Evolutionary conservation across 2,329 filamentous ascomycete genomes (phyloP).

Genomic region (Clarireedia monteithiana): DNA sequence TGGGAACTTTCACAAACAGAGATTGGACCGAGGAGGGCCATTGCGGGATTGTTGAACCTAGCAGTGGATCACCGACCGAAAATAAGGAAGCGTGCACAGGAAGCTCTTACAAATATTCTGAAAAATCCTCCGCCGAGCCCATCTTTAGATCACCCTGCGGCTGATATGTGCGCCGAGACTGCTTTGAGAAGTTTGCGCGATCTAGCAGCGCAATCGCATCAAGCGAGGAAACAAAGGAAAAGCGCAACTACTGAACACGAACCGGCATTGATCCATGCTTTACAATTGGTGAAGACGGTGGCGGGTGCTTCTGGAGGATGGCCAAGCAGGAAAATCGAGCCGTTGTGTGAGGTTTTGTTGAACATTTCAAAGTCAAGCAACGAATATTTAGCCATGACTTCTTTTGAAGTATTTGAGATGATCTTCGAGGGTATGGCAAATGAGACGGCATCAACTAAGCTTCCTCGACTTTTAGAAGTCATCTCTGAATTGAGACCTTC

Average conservation of each 20-base stretch:
- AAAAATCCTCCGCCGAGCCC: conserved; percentile 83
- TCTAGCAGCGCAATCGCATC: conserved; percentile 54
- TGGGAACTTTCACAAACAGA: conserved; percentile 83
- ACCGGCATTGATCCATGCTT: conserved; percentile 78
- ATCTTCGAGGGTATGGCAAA: conserved; percentile 89
- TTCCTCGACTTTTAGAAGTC: conserved; percentile 81
- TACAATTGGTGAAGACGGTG: conserved; percentile 87
- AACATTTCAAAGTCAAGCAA: conserved; percentile 85
- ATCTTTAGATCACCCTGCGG: conserved; percentile 85
- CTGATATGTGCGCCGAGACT: conserved; percentile 92
- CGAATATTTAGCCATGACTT: conserved; percentile 92
- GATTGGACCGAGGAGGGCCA: conserved; percentile 77
- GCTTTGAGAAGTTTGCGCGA: conserved; percentile 74
- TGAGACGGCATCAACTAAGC: conserved; percentile 79
- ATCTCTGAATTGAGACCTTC: conserved; percentile 88
- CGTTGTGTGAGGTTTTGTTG: conserved; percentile 80
- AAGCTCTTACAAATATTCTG: conserved; percentile 76
- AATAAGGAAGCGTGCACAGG: conserved; percentile 86
- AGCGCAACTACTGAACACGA: conserved; percentile 55
- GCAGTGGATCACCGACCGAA: conserved; percentile 85
- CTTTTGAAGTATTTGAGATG: conserved; percentile 95
- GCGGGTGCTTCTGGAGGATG: conserved; percentile 83
- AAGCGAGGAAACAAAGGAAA: conserved; percentile 63
- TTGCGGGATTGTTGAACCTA: conserved; percentile 77
- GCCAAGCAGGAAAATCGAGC: conserved; percentile 94